These are phyloP conservation scores for Gossypium lobatum DNA, from an alignment of 441 rosid genomes.

Conservation along the genomic window DNA sequence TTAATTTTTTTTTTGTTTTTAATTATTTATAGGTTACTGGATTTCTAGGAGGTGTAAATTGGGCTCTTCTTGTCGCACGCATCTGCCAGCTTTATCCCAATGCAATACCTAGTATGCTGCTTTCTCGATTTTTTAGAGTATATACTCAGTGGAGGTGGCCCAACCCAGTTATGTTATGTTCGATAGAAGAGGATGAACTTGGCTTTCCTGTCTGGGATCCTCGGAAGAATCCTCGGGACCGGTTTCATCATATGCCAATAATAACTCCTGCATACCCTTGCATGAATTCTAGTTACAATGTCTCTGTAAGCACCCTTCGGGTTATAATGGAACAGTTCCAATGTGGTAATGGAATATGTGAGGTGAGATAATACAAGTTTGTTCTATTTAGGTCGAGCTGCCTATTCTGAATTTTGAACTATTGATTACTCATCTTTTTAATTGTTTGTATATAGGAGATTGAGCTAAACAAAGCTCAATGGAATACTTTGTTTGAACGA, in stretches of 20 bases:
- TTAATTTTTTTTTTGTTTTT: not conserved
- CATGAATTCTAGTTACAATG: conserved; percentile 82
- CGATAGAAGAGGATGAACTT: conserved; percentile 80
- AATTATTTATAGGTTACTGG: conserved; percentile 54
- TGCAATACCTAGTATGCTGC: conserved; percentile 86
- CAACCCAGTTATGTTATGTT: conserved; percentile 91
- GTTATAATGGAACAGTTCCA: conserved; percentile 74
- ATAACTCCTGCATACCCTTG: conserved; percentile 81
- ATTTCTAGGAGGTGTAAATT: conserved; percentile 71
- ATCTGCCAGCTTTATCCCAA: conserved; percentile 95
- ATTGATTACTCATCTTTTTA: conserved; percentile 12
- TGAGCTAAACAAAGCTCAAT: conserved; percentile 53
- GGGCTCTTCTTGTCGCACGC: conserved; percentile 70
- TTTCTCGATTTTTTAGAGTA: conserved; percentile 85
- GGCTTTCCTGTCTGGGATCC: conserved; percentile 84
- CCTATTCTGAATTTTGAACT: not conserved
- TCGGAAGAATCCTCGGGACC: conserved; percentile 58
- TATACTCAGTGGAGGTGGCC: conserved; percentile 98
- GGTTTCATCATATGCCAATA: conserved; percentile 69
- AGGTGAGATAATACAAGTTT: conserved; percentile 31
- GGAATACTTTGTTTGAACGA: conserved; percentile 58
- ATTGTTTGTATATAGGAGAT: conserved; percentile 40
- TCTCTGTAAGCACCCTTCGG: conserved; percentile 60
- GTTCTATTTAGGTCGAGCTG: not conserved
- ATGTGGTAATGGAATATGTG: conserved; percentile 51